Conservation (phyloP, 2,329 filamentous ascomycete species). For the Elsinoe australis region DNA sequence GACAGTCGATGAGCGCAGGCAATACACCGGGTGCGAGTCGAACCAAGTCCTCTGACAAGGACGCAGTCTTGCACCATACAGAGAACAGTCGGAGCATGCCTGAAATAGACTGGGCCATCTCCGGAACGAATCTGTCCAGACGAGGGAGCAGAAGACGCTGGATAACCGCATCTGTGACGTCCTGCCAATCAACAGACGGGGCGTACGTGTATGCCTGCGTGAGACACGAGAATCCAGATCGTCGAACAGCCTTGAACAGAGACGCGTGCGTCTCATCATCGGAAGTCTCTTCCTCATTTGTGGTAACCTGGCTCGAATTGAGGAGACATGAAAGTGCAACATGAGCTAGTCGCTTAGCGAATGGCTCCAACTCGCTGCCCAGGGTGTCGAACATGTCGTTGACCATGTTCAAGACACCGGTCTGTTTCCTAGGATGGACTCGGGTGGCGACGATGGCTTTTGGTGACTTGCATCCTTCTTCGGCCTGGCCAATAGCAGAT, state of each 20-base stretch:
- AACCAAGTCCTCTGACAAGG: slow-evolving; percentile 62
- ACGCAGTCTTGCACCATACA: slow-evolving; percentile 65
- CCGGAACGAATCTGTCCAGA: slow-evolving; percentile 67
- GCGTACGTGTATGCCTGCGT: slow-evolving; percentile 69
- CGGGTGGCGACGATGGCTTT: background rate
- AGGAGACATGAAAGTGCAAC: slow-evolving; percentile 76
- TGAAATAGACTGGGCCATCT: slow-evolving; percentile 85
- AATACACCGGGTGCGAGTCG: slow-evolving; percentile 54
- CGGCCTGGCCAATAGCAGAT: no score
- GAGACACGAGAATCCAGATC: slow-evolving; percentile 73
- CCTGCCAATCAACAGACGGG: slow-evolving; percentile 61
- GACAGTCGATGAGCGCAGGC: slow-evolving; percentile 61
- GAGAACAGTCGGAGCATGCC: slow-evolving; percentile 71
- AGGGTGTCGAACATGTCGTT: slow-evolving; percentile 79
- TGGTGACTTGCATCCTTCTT: no score
- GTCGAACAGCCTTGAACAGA: slow-evolving; percentile 58
- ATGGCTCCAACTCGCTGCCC: slow-evolving; percentile 62
- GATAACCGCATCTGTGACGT: slow-evolving; percentile 64
- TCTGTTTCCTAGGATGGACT: slow-evolving; percentile 59
- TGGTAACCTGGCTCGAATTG: slow-evolving; percentile 47
- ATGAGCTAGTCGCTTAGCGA: slow-evolving; percentile 62
- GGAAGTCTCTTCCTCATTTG: slow-evolving; percentile 30
- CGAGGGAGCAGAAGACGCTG: slow-evolving; percentile 68
- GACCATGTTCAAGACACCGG: slow-evolving; percentile 87
- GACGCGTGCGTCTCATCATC: slow-evolving; percentile 39